A percentile compares a stretch with the other conserved stretches of the same genome.
Evolutionary conservation across 2,329 filamentous ascomycete species (phyloP).

Genomic region (Daldinia sp.): DNA sequence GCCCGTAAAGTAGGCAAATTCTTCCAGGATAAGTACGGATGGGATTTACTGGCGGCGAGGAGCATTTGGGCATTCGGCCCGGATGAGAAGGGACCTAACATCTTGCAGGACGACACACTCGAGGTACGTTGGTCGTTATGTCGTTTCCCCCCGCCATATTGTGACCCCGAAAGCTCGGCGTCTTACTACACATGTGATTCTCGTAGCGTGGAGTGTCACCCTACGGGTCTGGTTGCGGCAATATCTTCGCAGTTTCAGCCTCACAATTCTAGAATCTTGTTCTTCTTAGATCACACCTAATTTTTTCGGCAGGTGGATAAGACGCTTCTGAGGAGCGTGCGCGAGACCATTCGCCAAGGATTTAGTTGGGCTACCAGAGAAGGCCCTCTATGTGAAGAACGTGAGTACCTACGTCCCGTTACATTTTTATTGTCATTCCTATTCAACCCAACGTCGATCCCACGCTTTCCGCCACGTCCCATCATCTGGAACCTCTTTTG

Average conservation of each 20-base stretch:
- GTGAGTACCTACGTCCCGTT: constrained; percentile 65
- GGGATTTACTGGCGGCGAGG: constrained; percentile 92
- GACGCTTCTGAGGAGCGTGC: constrained; percentile 85
- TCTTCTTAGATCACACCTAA: constrained; percentile 47
- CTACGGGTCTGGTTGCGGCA: constrained; percentile 43
- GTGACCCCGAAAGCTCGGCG: constrained; percentile 41
- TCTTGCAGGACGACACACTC: constrained; percentile 95
- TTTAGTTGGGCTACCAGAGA: constrained; percentile 97
- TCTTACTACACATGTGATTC: constrained; percentile 46
- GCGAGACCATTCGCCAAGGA: constrained; percentile 93
- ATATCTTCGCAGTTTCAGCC: constrained; percentile 42
- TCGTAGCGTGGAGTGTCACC: constrained; percentile 41
- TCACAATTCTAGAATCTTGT: constrained; percentile 44
- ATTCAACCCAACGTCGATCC: constrained; percentile 39
- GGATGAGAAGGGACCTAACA: constrained; percentile 93
- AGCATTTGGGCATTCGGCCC: constrained; percentile 99
- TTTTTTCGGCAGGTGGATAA: constrained; percentile 78
- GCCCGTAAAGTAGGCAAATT: constrained; percentile 94
- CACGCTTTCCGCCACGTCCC: constrained; percentile 34
- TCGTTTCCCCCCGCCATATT: constrained; percentile 35
- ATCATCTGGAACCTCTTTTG: constrained; percentile 29
- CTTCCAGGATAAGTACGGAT: constrained; percentile 97
- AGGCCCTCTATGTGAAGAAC: constrained; percentile 97
- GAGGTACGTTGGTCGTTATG: constrained; percentile 67
- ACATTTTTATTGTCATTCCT: constrained; percentile 37